Evolutionary conservation across 2,329 filamentous ascomycete genomes (phyloP).

Genomic region (Penicillium sp.): DNA sequence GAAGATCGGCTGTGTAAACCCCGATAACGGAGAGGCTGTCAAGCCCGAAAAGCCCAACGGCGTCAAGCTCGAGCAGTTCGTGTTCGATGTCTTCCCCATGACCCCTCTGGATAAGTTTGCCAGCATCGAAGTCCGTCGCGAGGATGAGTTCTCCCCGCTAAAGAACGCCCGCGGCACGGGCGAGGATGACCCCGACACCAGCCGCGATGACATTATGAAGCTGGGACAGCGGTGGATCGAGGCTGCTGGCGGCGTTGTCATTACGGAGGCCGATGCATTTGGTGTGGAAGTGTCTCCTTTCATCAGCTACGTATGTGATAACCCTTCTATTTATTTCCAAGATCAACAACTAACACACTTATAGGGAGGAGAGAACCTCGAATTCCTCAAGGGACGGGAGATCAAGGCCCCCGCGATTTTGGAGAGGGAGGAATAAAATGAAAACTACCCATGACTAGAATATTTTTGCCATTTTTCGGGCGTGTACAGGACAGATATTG

Average conservation of each 20-base stretch:
- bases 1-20: constrained; percentile 90
- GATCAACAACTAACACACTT: constrained; percentile 6
- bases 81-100: constrained; percentile 97
- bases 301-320: constrained; percentile 83
- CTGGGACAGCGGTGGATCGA: constrained; percentile 86
- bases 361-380: constrained; percentile 62
- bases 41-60: constrained; percentile 96
- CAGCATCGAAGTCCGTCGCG: constrained; percentile 90
- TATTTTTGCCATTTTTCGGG: neutral
- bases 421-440: constrained; percentile 54
- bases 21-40: constrained; percentile 71
- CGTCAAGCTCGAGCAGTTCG: constrained; percentile 98
- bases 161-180: constrained; percentile 87
- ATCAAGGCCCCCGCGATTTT: constrained; percentile 65
- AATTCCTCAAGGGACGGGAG: constrained; percentile 58
- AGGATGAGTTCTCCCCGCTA: constrained; percentile 96
- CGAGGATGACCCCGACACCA: constrained; percentile 92
- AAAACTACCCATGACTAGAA: neutral
- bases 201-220: constrained; percentile 81
- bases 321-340: neutral
- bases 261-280: constrained; percentile 58
- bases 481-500: constrained; percentile 6
- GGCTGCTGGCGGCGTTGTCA: constrained; percentile 72
- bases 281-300: constrained; percentile 90
- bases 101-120: constrained; percentile 84